Evolutionary conservation across 2,329 filamentous ascomycete species (phyloP).

Genomic region (Madurella mycetomatis): DNA sequence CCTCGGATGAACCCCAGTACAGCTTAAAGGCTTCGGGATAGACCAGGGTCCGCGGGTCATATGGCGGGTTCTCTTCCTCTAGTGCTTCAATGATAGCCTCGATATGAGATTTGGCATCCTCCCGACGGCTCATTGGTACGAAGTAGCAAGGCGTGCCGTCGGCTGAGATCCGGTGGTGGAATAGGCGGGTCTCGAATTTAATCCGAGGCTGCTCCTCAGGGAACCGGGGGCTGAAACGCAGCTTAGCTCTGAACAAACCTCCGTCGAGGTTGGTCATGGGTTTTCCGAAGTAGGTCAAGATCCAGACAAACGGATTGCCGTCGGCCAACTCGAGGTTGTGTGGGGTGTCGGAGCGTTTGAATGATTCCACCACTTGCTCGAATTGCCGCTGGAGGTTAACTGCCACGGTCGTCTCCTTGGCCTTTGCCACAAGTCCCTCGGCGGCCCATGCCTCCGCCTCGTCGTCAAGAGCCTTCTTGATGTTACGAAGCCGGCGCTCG

Average conservation of each 20-base stretch:
- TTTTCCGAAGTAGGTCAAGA: conserved; percentile 80
- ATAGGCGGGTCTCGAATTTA: conserved; percentile 73
- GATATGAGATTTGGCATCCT: conserved; percentile 79
- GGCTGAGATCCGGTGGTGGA: conserved; percentile 79
- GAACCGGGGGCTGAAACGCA: conserved; percentile 78
- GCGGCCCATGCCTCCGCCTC: conserved; percentile 69
- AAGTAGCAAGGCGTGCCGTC: conserved; percentile 83
- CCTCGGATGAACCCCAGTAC: conserved; percentile 76
- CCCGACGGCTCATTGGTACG: conserved; percentile 53
- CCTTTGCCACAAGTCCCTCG: conserved; percentile 60
- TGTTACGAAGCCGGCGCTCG: conserved; percentile 60
- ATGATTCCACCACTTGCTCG: conserved; percentile 72
- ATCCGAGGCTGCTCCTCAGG: conserved; percentile 85
- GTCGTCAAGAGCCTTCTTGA: conserved; percentile 66
- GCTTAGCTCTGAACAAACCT: conserved; percentile 76
- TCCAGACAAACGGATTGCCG: conserved; percentile 85
- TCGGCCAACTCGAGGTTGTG: conserved; percentile 73
- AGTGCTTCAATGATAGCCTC: conserved; percentile 75
- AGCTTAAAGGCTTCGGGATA: conserved; percentile 81
- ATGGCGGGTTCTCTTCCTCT: conserved; percentile 84
- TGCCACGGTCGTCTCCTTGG: conserved; percentile 68
- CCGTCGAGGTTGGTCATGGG: conserved; percentile 93
- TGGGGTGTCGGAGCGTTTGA: conserved; percentile 66
- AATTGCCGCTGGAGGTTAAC: conserved; percentile 80
- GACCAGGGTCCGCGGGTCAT: conserved; percentile 84